Percentiles rank a stretch among this genome's conserved stretches.
Evolutionary conservation across 2,329 filamentous ascomycete species (phyloP).

Genomic region (Raffaelea ambrosiae): DNA sequence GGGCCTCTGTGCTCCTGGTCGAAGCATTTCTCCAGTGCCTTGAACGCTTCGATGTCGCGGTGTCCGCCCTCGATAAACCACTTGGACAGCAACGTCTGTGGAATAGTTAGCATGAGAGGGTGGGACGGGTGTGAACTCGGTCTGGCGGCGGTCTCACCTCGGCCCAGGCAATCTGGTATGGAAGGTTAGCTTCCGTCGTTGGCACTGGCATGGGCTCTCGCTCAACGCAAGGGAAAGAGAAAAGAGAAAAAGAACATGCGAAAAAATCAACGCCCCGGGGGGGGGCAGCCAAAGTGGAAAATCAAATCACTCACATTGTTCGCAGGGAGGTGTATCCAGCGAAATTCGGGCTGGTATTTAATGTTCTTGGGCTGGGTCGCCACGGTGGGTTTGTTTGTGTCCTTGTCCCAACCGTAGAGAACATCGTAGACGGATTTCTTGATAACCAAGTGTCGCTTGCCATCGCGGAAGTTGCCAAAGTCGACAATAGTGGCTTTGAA

Average conservation of each 20-base stretch:
- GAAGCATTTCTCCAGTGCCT: conserved; percentile 52
- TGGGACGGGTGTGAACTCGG: background rate
- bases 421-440: conserved; percentile 41
- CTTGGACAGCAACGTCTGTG: conserved; percentile 49
- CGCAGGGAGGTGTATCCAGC: conserved; percentile 45
- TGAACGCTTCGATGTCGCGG: conserved; percentile 55
- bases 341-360: conserved; percentile 36
- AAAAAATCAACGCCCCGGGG: too few relatives aligned
- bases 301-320: conserved; percentile 30
- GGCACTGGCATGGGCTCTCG: too few relatives aligned
- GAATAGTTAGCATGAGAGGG: background rate
- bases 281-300: conserved; percentile 3
- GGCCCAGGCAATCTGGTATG: conserved; percentile 54
- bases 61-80: conserved; percentile 55
- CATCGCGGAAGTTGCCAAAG: conserved; percentile 31
- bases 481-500: conserved; percentile 46
- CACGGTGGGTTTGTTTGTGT: conserved; percentile 36
- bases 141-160: conserved; percentile 27
- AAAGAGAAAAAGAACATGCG: too few relatives aligned
- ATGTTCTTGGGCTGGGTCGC: conserved; percentile 34
- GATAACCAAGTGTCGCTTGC: conserved; percentile 34
- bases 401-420: conserved; percentile 38
- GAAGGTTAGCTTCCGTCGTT: too few relatives aligned
- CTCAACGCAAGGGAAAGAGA: too few relatives aligned
- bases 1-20: conserved; percentile 53